phyloP scores from a whole-genome alignment of 768 basidiomycete species.

The Multifurca ochricompacta region DNA sequence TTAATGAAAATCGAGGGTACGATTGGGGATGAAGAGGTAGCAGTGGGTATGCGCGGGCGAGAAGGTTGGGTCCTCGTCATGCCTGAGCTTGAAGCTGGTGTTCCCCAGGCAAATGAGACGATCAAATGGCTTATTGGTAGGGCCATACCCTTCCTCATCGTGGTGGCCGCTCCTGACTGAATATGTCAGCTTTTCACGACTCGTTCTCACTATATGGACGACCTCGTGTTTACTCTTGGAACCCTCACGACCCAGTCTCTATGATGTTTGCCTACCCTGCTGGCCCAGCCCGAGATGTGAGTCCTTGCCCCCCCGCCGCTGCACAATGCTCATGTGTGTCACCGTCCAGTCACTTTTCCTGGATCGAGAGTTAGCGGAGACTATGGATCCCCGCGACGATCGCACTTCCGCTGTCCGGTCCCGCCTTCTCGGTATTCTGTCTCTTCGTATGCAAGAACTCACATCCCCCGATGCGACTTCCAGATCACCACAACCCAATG shows the following conservation, averaged over 20 bases:
- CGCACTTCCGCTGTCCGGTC: conserved; percentile 64
- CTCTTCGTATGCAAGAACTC: conserved; percentile 50
- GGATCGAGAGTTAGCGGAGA: conserved; percentile 73
- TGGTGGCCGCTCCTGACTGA: conserved; percentile 13
- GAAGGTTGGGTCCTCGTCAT: conserved; percentile 88
- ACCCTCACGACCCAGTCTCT: conserved; percentile 70
- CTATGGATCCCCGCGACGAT: conserved; percentile 69
- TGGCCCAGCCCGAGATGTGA: conserved; percentile 73
- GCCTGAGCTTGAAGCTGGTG: conserved; percentile 69
- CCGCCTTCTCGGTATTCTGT: conserved; percentile 52
- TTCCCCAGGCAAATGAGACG: conserved; percentile 71
- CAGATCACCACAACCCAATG: not conserved
- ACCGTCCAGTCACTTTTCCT: conserved; percentile 68
- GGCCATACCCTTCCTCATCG: conserved; percentile 23
- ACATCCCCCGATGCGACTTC: conserved; percentile 18
- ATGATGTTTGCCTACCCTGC: conserved; percentile 95
- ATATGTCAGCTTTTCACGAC: conserved; percentile 62
- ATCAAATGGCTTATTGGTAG: conserved; percentile 83
- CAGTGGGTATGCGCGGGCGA: conserved; percentile 53
- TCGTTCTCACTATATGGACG: conserved; percentile 86
- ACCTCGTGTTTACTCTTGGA: conserved; percentile 81
- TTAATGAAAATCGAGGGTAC: conserved; percentile 88
- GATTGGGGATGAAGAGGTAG: conserved; percentile 69
- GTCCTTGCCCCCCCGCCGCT: conserved; percentile 26
- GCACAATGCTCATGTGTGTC: not conserved